Conservation (phyloP, 352 stramenopile genomes). For the Aphanomyces stellatus region DNA sequence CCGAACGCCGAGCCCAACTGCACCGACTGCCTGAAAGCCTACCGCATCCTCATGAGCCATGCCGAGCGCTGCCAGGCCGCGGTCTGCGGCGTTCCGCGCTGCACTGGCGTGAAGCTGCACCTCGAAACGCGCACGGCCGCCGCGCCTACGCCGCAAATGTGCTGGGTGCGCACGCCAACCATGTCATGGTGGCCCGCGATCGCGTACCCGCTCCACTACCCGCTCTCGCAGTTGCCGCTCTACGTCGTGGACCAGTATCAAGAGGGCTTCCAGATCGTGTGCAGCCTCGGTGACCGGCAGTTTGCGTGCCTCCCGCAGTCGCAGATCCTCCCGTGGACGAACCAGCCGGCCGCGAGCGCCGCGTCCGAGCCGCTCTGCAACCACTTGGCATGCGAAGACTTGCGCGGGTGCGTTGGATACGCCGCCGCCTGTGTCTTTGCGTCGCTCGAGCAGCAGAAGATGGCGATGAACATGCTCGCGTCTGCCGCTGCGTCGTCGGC, state of each 20-base stretch:
- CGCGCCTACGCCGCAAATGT: constrained; percentile 4
- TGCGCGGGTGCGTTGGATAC: constrained; percentile 17
- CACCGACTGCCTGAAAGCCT: constrained; percentile 21
- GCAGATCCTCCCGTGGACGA: constrained; percentile 18
- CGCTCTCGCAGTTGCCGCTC: constrained; percentile 11
- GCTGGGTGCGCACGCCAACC: constrained; percentile 16
- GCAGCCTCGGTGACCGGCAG: constrained; percentile 16
- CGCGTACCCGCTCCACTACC: constrained; percentile 17
- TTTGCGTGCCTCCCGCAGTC: constrained; percentile 11
- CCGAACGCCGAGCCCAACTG: constrained; percentile 18
- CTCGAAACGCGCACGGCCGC: background rate
- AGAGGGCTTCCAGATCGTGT: constrained; percentile 15
- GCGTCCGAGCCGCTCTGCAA: constrained; percentile 1
- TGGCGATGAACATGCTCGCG: background rate
- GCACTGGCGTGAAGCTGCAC: constrained; percentile 13
- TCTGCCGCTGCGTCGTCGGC: background rate
- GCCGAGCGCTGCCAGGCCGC: constrained; percentile 1
- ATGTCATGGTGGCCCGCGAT: constrained; percentile 21
- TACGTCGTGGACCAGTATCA: constrained; percentile 20
- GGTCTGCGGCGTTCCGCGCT: constrained; percentile 16
- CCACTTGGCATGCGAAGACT: constrained; percentile 18
- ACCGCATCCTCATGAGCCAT: constrained; percentile 19
- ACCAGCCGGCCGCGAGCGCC: background rate
- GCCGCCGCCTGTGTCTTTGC: constrained; percentile 12
- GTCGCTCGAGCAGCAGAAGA: constrained; percentile 5